Evolutionary conservation across 345 rosid genomes (phyloP), one percentile per base, ranked within the genome.

Genomic region (Schrenkiella parvula): DNA sequence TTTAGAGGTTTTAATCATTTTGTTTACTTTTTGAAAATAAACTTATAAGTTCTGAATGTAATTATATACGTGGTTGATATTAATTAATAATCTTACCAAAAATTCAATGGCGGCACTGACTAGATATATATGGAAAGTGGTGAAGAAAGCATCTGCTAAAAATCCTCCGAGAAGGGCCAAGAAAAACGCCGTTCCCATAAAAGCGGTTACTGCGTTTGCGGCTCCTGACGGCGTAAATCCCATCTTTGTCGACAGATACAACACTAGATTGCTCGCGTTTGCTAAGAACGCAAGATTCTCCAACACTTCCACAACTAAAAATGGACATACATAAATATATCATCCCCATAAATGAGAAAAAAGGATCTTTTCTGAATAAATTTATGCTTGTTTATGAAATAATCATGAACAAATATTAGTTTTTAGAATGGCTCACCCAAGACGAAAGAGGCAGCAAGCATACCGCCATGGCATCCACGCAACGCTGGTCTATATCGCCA

Each of bases 271-370:
- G 83, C 98, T 93, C 38, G 98, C 97, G 81, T 84, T 87, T 25
- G 96, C 93, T 68, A 89, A 87, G 81, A 68, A 93, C 55, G 98
- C 98, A 21, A 90, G 85, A 69, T 90, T 93, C 87, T 93, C 97
- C 82, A 89, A 76, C 15, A 88, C 84, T 80, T 90, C 98, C 79
- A 87, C 98, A 73, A 10, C 98, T 90, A 35, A 41, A 50, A 43
- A 42, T 44, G 58, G 44, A 61, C 12, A 60, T 55, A 51, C 17
- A 62, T 38, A 37, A 3, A 53, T 69, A 48, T 52, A 21, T 18
- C 35, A 8, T 25, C 22, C 19, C 31, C 58, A 55, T n/a, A n/a
- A n/a, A n/a, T n/a, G n/a, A n/a, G n/a, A n/a, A n/a, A n/a, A n/a
- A n/a, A n/a, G n/a, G n/a, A n/a, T n/a, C n/a, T n/a, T n/a, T n/a